Evolutionary conservation across 2,329 filamentous ascomycete genomes (phyloP).

Genomic region (Fusarium falciforme): DNA sequence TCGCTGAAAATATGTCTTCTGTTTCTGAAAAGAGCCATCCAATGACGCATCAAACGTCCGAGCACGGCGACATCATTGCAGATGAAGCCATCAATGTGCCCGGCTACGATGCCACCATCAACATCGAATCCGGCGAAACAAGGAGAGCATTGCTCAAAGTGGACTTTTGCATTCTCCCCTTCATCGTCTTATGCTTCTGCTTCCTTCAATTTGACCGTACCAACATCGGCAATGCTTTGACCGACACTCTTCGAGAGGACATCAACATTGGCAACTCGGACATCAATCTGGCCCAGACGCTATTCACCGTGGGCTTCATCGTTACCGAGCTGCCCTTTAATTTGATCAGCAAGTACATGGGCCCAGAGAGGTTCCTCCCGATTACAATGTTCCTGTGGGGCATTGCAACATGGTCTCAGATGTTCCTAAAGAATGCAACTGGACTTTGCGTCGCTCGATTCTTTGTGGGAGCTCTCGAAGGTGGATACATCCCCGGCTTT

Average conservation of each 20-base stretch:
- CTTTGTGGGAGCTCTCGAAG: constrained; percentile 46
- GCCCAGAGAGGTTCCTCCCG: constrained; percentile 44
- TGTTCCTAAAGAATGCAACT: constrained; percentile 40
- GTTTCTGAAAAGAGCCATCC: constrained; percentile 18
- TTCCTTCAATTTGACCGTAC: constrained; percentile 50
- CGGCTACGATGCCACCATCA: constrained; percentile 39
- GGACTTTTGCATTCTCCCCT: constrained; percentile 44
- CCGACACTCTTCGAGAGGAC: constrained; percentile 61
- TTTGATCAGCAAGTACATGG: constrained; percentile 43
- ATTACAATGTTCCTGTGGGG: constrained; percentile 48
- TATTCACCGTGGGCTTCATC: constrained; percentile 62
- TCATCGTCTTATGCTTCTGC: constrained; percentile 47
- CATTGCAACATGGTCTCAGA: constrained; percentile 43
- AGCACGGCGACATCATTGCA: constrained; percentile 18
- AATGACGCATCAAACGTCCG: neutral
- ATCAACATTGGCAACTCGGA: constrained; percentile 61
- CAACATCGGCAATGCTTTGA: constrained; percentile 63
- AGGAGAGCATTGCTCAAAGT: constrained; percentile 39
- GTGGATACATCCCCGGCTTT: constrained; percentile 48
- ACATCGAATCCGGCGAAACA: constrained; percentile 8
- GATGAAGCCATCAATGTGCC: constrained; percentile 37
- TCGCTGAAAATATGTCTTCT: constrained; percentile 13
- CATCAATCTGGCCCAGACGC: constrained; percentile 63
- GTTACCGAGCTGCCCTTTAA: constrained; percentile 53
- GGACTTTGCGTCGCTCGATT: constrained; percentile 44